phyloP scores from a whole-genome alignment of 257 asterid genomes.

The Phtheirospermum japonicum region DNA sequence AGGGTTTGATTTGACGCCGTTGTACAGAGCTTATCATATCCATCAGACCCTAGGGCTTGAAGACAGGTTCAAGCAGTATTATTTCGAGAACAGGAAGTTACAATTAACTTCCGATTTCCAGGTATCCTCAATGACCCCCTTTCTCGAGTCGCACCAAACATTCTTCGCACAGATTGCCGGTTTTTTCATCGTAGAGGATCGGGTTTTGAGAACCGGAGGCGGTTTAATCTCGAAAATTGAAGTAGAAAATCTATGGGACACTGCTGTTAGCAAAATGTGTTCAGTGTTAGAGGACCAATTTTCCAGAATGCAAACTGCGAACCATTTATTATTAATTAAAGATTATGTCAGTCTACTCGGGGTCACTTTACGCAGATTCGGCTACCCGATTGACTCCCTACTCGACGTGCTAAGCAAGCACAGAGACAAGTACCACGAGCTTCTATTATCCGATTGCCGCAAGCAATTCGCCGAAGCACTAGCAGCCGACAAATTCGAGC shows the following conservation, averaged over 20 bases:
- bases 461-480: constrained; percentile 87
- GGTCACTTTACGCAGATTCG: constrained; percentile 81
- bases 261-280: constrained; percentile 94
- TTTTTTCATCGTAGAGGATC: constrained; percentile 93
- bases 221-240: constrained; percentile 79
- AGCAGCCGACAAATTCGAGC: constrained; percentile 91
- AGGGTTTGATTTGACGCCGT: constrained; percentile 86
- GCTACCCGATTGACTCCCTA: constrained; percentile 86
- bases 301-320: constrained; percentile 97
- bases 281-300: constrained; percentile 97
- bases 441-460: constrained; percentile 84
- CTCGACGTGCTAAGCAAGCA: constrained; percentile 93
- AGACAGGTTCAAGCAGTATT: constrained; percentile 77
- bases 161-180: constrained; percentile 98
- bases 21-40: constrained; percentile 80
- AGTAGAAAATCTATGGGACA: constrained; percentile 96
- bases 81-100: constrained; percentile 90
- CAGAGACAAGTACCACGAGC: constrained; percentile 92
- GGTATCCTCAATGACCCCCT: constrained; percentile 95
- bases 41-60: constrained; percentile 85
- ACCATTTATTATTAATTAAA: constrained; percentile 89
- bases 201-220: constrained; percentile 94
- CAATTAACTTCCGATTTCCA: constrained; percentile 95
- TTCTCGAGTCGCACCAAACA: constrained; percentile 89
- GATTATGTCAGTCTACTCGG: constrained; percentile 97